These are phyloP conservation scores for Globisporangium alternatum DNA, from an alignment of 352 stramenopile genomes.

Conservation along the genomic window DNA sequence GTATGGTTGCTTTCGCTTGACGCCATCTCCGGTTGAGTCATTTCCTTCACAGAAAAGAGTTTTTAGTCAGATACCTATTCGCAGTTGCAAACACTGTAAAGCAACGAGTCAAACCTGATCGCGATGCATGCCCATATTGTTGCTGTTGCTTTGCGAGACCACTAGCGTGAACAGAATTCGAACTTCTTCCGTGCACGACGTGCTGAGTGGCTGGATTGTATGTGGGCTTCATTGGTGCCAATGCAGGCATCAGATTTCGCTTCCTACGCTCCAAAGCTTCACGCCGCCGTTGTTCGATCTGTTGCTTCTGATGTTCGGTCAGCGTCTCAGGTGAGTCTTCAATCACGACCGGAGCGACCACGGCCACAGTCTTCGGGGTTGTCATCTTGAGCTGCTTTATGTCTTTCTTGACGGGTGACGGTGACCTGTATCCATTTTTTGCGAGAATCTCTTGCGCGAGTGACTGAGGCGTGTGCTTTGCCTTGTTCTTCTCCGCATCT, in stretches of 20 bases:
- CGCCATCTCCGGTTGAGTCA: neutral
- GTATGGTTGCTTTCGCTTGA: neutral
- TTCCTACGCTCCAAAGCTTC: conserved; percentile 61
- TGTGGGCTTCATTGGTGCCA: neutral
- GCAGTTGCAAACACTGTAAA: no score
- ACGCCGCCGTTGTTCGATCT: conserved; percentile 49
- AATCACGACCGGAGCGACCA: conserved; percentile 17
- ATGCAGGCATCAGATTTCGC: conserved; percentile 14
- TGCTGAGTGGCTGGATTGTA: neutral
- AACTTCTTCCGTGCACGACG: neutral
- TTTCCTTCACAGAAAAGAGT: neutral
- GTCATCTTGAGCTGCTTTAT: neutral
- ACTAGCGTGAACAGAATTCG: neutral
- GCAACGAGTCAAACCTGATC: neutral
- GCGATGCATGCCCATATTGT: neutral
- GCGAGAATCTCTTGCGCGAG: conserved; percentile 60
- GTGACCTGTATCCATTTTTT: conserved; percentile 51
- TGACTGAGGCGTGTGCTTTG: conserved; percentile 55
- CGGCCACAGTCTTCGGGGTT: conserved; percentile 4
- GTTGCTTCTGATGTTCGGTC: conserved; percentile 47
- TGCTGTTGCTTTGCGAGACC: neutral
- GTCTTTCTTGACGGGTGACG: neutral
- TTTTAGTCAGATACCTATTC: neutral
- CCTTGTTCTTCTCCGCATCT: conserved; percentile 54
- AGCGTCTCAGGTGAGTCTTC: conserved; percentile 34